Percentiles rank a stretch among this genome's conserved stretches.
phyloP scores from a whole-genome alignment of 192 early-diverging fungal species.

The Backusella tarrabulga region DNA sequence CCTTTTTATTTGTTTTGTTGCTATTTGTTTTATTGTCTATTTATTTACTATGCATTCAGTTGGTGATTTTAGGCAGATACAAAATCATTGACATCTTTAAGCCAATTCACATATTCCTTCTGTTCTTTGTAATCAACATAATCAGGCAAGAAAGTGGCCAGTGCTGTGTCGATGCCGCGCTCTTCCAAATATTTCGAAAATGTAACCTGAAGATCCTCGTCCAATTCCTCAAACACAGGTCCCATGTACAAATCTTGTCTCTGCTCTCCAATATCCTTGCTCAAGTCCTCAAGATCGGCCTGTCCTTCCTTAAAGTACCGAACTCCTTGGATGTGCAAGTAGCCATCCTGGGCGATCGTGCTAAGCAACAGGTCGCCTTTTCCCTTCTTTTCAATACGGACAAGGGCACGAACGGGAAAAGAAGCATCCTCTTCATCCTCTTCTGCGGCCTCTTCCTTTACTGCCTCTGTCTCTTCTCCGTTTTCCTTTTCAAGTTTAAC shows the following conservation, averaged over 20 bases:
- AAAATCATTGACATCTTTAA: slow-evolving; percentile 77
- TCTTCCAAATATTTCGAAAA: slow-evolving; percentile 80
- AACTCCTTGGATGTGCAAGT: slow-evolving; percentile 82
- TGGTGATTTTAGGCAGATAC: slow-evolving; percentile 50
- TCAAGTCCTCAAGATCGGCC: slow-evolving; percentile 21
- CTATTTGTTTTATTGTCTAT: neutral
- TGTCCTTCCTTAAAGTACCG: slow-evolving; percentile 58
- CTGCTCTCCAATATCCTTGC: slow-evolving; percentile 63
- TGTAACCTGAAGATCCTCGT: slow-evolving; percentile 70
- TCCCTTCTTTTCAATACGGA: slow-evolving; percentile 73
- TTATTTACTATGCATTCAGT: neutral
- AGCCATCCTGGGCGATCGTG: slow-evolving; percentile 73
- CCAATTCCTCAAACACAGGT: slow-evolving; percentile 85
- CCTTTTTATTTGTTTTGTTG: neutral
- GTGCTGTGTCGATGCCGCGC: slow-evolving; percentile 79
- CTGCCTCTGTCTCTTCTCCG: neutral
- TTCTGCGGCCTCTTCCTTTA: slow-evolving; percentile 40
- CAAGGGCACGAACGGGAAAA: slow-evolving; percentile 72
- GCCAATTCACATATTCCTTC: slow-evolving; percentile 88
- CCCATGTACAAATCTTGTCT: slow-evolving; percentile 83
- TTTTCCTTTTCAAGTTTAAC: neutral
- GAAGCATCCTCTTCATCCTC: slow-evolving; percentile 54
- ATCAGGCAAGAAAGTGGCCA: slow-evolving; percentile 83
- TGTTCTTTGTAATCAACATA: slow-evolving; percentile 97
- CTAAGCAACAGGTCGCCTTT: slow-evolving; percentile 77